Conservation (phyloP, 176 grass and related monocot genomes). For the Alopecurus myosuroides region DNA sequence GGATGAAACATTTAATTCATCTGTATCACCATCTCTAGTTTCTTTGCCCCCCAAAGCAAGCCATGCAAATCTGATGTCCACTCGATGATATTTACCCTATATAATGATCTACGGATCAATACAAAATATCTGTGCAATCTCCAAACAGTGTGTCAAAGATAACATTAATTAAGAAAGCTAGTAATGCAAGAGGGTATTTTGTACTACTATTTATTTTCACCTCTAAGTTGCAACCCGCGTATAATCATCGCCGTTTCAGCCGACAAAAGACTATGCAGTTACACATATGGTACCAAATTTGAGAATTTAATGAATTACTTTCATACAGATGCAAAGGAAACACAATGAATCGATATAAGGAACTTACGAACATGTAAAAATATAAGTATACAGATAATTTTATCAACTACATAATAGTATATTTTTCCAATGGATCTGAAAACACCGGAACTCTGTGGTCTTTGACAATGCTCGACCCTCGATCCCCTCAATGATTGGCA, state of each 20-base stretch:
- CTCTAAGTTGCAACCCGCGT: neutral
- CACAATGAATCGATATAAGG: neutral
- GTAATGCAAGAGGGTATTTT: neutral
- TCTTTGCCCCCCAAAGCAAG: neutral
- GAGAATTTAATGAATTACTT: neutral
- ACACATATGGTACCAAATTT: neutral
- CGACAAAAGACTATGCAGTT: neutral
- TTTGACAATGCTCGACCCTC: too few species aligned
- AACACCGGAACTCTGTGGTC: too few species aligned
- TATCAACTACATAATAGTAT: neutral
- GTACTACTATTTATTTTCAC: neutral
- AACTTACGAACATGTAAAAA: neutral
- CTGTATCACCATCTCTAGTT: neutral
- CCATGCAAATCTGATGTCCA: neutral
- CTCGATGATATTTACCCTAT: neutral
- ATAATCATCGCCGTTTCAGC: neutral
- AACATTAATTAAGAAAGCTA: neutral
- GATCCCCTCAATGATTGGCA: too few species aligned
- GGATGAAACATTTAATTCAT: neutral
- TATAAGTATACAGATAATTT: neutral
- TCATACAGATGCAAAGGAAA: neutral
- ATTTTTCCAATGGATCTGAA: too few species aligned
- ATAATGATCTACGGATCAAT: neutral
- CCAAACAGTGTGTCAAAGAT: neutral
- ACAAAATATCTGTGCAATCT: neutral